phyloP scores from a whole-genome alignment of 768 basidiomycete species.

The Suillus spraguei region DNA sequence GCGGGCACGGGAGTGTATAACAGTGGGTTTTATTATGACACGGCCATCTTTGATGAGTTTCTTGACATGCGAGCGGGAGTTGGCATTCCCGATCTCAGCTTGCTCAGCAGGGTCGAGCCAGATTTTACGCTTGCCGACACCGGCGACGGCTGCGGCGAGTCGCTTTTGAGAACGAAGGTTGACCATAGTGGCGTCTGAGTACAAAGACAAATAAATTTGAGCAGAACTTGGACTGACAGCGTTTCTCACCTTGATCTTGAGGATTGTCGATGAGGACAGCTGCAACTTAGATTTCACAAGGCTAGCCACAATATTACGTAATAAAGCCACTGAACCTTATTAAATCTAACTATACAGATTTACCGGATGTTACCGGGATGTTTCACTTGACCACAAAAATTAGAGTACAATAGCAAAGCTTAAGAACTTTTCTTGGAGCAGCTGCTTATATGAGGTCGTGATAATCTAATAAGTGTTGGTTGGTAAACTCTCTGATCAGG shows the following conservation, averaged over 20 bases:
- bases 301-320: constrained; percentile 19
- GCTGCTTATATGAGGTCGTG: no score
- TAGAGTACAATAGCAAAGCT: no score
- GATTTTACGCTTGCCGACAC: constrained; percentile 98
- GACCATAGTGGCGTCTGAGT: constrained; percentile 57
- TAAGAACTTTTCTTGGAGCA: no score
- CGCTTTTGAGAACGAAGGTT: constrained; percentile 98
- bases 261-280: constrained; percentile 33
- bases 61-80: constrained; percentile 97
- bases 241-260: constrained; percentile 45
- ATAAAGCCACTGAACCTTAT: constrained; percentile 28
- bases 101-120: constrained; percentile 99
- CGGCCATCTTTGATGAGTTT: constrained; percentile 99
- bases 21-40: constrained; percentile 87
- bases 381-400: no score
- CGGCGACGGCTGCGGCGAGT: constrained; percentile 94
- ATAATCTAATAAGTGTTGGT: no score
- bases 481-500: no score
- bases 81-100: constrained; percentile 98
- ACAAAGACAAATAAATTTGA: background rate
- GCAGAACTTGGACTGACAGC: background rate
- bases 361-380: background rate
- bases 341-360: constrained; percentile 25
- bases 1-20: constrained; percentile 96
- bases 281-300: constrained; percentile 13